Evolutionary conservation across 331 rosid species (phyloP).

Genomic region (Ulmus americana): DNA sequence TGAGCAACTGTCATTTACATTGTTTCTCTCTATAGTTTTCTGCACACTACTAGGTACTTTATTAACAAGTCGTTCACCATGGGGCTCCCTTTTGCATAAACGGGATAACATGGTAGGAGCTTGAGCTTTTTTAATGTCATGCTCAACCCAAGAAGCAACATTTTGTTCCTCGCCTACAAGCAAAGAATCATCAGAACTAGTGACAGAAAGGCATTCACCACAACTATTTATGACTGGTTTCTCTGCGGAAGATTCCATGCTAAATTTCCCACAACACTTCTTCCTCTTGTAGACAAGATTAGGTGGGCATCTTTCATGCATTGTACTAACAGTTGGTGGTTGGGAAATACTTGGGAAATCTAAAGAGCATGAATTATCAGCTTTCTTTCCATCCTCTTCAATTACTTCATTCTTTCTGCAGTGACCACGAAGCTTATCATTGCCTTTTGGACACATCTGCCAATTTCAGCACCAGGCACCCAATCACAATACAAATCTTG

Average conservation of each 20-base stretch:
- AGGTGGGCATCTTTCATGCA: slow-evolving; percentile 41
- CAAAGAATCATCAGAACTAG: slow-evolving; percentile 38
- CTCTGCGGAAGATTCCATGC: slow-evolving; percentile 12
- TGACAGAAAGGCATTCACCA: slow-evolving; percentile 43
- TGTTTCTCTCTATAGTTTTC: slow-evolving; percentile 51
- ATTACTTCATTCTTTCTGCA: slow-evolving; percentile 41
- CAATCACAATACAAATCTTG: slow-evolving; percentile 38
- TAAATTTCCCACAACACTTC: slow-evolving; percentile 41
- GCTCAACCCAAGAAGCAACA: slow-evolving; percentile 33
- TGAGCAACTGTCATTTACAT: slow-evolving; percentile 80
- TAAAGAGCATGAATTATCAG: slow-evolving; percentile 40
- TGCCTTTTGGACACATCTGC: slow-evolving; percentile 63
- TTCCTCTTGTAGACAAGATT: slow-evolving; percentile 62
- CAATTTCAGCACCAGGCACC: slow-evolving; percentile 58
- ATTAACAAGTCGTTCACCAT: slow-evolving; percentile 25
- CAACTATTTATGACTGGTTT: slow-evolving; percentile 26
- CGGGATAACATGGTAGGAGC: neutral
- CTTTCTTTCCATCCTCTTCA: slow-evolving; percentile 35
- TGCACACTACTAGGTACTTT: slow-evolving; percentile 31
- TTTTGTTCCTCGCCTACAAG: slow-evolving; percentile 41
- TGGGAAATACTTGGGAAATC: slow-evolving; percentile 33
- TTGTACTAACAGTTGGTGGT: slow-evolving; percentile 46
- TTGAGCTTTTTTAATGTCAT: slow-evolving; percentile 11
- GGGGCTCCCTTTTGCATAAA: slow-evolving; percentile 22
- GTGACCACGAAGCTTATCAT: slow-evolving; percentile 36